phyloP scores from a whole-genome alignment of 2,329 filamentous ascomycete species.

The Trichoderma arundinaceum region DNA sequence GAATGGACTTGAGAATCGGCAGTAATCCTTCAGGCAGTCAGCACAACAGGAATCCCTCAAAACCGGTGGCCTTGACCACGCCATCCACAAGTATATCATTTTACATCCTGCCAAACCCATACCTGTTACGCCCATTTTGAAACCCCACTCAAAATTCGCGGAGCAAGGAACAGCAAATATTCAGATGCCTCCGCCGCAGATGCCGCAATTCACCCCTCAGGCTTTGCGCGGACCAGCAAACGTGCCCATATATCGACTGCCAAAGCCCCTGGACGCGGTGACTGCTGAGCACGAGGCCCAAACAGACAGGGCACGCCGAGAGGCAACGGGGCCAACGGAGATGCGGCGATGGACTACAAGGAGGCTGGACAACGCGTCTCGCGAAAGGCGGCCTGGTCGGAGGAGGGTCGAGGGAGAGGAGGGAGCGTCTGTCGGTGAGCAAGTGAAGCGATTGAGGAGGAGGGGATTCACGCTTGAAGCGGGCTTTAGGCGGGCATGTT shows the following conservation, averaged over 20 bases:
- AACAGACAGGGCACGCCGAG: slow-evolving; percentile 23
- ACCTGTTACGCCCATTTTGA: slow-evolving; percentile 49
- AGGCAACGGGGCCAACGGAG: background rate
- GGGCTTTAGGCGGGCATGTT: background rate
- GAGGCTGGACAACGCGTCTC: slow-evolving; percentile 18
- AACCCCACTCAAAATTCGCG: background rate
- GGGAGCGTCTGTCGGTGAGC: slow-evolving; percentile 14
- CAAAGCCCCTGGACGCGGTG: slow-evolving; percentile 11
- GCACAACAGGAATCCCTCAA: background rate
- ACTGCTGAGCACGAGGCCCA: slow-evolving; percentile 27
- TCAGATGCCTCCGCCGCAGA: background rate
- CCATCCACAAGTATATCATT: background rate
- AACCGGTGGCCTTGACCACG: background rate
- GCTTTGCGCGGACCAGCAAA: background rate
- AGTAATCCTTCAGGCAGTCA: slow-evolving; percentile 69
- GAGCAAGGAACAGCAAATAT: background rate
- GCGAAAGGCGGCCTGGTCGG: background rate
- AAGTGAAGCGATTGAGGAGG: slow-evolving; percentile 12
- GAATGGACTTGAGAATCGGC: slow-evolving; percentile 93
- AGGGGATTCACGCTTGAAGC: slow-evolving; percentile 9
- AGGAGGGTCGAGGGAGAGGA: background rate
- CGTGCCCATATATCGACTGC: background rate
- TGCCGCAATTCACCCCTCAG: background rate
- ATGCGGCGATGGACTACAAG: background rate
- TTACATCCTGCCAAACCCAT: slow-evolving; percentile 18